Percentiles rank a stretch among this genome's conserved stretches.
These are phyloP conservation scores for Calocybe gambosa DNA, from an alignment of 1,284 basidiomycete species.

Conservation along the genomic window DNA sequence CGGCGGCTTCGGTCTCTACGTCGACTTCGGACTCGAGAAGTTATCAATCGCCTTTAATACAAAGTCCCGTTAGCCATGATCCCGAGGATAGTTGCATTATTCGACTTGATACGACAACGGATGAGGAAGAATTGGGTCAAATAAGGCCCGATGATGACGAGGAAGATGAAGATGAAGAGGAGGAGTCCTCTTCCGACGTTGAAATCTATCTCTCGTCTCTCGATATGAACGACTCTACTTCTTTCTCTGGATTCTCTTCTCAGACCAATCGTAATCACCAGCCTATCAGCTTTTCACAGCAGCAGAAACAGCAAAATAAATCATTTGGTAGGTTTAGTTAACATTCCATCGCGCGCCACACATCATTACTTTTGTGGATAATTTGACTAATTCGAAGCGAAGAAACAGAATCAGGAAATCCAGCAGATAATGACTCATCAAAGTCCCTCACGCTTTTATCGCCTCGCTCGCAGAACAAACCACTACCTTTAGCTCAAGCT, in stretches of 20 bases:
- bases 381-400: no score
- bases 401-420: no score
- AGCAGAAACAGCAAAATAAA: slow-evolving; percentile 1
- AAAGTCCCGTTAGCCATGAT: neutral
- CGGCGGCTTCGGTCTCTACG: neutral
- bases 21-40: neutral
- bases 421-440: no score
- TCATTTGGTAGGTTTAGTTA: slow-evolving; percentile 7
- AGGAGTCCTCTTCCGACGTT: slow-evolving; percentile 26
- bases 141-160: no score
- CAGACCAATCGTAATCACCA: neutral
- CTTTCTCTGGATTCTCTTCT: slow-evolving; percentile 1
- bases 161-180: slow-evolving; percentile 16
- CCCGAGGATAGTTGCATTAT: neutral
- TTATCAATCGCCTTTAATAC: no score
- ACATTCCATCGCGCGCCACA: neutral
- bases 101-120: slow-evolving; percentile 9
- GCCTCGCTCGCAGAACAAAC: slow-evolving; percentile 1
- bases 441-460: no score
- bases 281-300: neutral
- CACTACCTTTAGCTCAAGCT: neutral
- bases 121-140: neutral
- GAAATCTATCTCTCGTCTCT: slow-evolving; percentile 29
- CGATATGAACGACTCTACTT: slow-evolving; percentile 21
- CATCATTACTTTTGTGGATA: no score